Evolutionary conservation across 2,329 filamentous ascomycete species (phyloP).

Genomic region (Lachnellula cervina): DNA sequence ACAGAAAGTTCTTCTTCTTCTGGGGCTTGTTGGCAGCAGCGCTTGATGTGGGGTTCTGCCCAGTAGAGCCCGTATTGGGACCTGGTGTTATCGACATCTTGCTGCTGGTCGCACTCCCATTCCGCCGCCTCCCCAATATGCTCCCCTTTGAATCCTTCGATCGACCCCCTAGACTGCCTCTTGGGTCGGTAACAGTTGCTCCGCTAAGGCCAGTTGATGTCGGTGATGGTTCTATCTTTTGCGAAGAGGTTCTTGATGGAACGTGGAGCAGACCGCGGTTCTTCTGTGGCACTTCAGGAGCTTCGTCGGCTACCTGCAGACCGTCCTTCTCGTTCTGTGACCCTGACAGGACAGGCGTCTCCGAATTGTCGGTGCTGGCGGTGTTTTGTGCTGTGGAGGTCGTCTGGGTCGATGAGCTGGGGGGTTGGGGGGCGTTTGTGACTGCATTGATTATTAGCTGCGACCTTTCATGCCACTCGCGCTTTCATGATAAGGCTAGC

Average conservation of each 20-base stretch:
- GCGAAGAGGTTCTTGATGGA: constrained; percentile 58
- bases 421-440: constrained; percentile 25
- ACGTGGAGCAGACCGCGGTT: constrained; percentile 51
- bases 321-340: constrained; percentile 27
- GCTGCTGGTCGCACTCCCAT: constrained; percentile 63
- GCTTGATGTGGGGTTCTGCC: constrained; percentile 31
- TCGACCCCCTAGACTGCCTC: constrained; percentile 57
- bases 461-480: background rate
- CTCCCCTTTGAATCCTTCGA: constrained; percentile 64
- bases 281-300: constrained; percentile 33
- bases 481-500: background rate
- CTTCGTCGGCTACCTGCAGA: constrained; percentile 20
- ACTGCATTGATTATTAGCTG: constrained; percentile 24
- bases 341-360: constrained; percentile 22
- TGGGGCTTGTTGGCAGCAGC: constrained; percentile 28
- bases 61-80: constrained; percentile 35
- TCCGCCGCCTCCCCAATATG: constrained; percentile 57
- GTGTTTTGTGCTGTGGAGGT: constrained; percentile 29
- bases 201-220: constrained; percentile 57
- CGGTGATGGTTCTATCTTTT: constrained; percentile 54
- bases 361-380: constrained; percentile 27
- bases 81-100: constrained; percentile 49
- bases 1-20: constrained; percentile 41
- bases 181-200: constrained; percentile 52
- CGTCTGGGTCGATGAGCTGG: constrained; percentile 28